Base-by-base conservation (phyloP, 1,284 basidiomycete genomes). In the Hemileia vastatrix region DNA sequence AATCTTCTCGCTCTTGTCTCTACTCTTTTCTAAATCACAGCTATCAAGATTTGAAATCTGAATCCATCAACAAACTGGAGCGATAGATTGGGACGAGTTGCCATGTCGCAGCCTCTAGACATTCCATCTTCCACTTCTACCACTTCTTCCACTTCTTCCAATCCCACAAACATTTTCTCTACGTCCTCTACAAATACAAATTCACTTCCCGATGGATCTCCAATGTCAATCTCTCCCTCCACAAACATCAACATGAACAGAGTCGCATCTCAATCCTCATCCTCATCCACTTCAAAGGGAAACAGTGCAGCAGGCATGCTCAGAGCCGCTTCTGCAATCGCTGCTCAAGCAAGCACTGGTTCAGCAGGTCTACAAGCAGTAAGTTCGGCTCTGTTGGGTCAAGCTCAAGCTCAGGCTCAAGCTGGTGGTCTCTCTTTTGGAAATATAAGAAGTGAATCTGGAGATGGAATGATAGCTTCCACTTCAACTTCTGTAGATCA, bases 301-400 rank as follows among this genome's bases (percentile, higher is more conserved):
- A 27, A 27, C 6, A 70, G 63, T 31, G 68, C 69, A 48, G 64
- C 65, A 27, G 61, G 65, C 18, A 70, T 70, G 67, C 69, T 70
- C 32, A 54, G 65, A 19, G 69, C 69, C 15, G 69, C 69, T 6
- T 67, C 65, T 3, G 66, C 66, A 11, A 66, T 70, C 63, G 67
- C 67, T 4, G 66, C 66, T 1, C 65, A 68, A 53, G 69, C 69
- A 1, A 68, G 67, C 59, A 66, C 65, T 4, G 65, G 67, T 15
- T 64, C 67, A 6, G 64, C 66, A 50, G 69, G 67, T 45, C 60
- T 70, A 1, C 67, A 70, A 32, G 67, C 67, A 6, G 67, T 70
- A 59, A 67, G 66, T 57, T 67, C 68, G 18, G 66, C 67, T 5
- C 64, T 70, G 3, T 62, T 68, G 49, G 66, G 57, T 19, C 69